Evolutionary conservation across 169 alveolate genomes (phyloP).

Genomic region (Plasmodium chabaudi): DNA sequence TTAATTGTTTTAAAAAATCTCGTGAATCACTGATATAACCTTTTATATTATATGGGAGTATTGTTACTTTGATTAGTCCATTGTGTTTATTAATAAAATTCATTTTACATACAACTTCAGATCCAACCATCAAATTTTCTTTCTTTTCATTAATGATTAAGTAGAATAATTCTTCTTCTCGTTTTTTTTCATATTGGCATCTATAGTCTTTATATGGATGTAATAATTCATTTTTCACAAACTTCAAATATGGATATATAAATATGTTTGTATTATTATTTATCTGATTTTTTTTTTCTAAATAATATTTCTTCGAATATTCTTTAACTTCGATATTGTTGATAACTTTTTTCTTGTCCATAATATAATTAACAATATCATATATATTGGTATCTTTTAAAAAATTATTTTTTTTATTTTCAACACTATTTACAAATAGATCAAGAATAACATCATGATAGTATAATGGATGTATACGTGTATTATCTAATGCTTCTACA

Average conservation of each 20-base stretch:
- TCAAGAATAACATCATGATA: constrained; percentile 79
- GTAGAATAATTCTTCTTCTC: constrained; percentile 82
- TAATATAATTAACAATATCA: constrained; percentile 50
- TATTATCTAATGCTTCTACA: constrained; percentile 80
- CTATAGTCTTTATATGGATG: constrained; percentile 83
- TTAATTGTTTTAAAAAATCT: constrained; percentile 77
- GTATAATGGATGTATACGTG: constrained; percentile 87
- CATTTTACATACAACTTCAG: constrained; percentile 82
- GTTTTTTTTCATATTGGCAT: constrained; percentile 44
- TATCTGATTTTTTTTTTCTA: constrained; percentile 45
- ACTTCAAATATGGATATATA: constrained; percentile 82
- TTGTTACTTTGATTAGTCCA: constrained; percentile 40
- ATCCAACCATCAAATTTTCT: constrained; percentile 77
- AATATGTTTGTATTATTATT: constrained; percentile 17
- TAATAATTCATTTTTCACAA: constrained; percentile 80
- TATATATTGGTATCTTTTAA: constrained; percentile 31
- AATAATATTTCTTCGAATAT: constrained; percentile 44
- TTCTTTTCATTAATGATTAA: constrained; percentile 78
- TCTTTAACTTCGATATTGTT: constrained; percentile 47
- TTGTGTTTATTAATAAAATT: constrained; percentile 69
- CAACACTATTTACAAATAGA: constrained; percentile 82
- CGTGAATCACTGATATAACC: constrained; percentile 80
- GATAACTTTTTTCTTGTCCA: constrained; percentile 36
- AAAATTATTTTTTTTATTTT: constrained; percentile 66
- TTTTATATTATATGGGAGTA: constrained; percentile 81